phyloP scores from a whole-genome alignment of 2,329 filamentous ascomycete genomes.

The Penicillium thymicola region DNA sequence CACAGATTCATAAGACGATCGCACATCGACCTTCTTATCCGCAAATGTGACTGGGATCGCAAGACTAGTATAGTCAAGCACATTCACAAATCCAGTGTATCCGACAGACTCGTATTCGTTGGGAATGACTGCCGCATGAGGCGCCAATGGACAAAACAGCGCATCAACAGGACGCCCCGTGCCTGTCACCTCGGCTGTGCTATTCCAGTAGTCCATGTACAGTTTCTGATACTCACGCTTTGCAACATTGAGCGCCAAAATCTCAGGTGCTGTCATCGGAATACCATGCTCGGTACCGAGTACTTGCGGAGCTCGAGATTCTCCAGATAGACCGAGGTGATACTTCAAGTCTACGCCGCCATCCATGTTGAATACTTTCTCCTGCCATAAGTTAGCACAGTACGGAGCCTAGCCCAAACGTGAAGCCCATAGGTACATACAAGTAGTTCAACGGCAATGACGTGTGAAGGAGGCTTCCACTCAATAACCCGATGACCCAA shows the following conservation, averaged over 20 bases:
- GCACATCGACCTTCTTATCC: conserved; percentile 50
- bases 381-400: conserved; percentile 22
- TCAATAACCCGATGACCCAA: conserved; percentile 58
- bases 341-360: conserved; percentile 51
- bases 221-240: conserved; percentile 56
- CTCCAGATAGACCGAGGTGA: conserved; percentile 55
- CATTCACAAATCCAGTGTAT: conserved; percentile 50
- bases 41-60: conserved; percentile 56
- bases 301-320: conserved; percentile 48
- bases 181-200: conserved; percentile 49
- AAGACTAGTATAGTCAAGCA: conserved; percentile 55
- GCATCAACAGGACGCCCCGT: conserved; percentile 54
- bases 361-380: conserved; percentile 36
- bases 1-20: conserved; percentile 38
- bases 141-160: conserved; percentile 43
- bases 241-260: conserved; percentile 50
- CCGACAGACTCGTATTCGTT: conserved; percentile 47
- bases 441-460: conserved; percentile 37
- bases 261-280: conserved; percentile 42
- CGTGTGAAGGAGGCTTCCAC: conserved; percentile 57
- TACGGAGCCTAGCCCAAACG: background rate
- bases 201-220: conserved; percentile 65
- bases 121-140: conserved; percentile 43
- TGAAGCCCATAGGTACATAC: conserved; percentile 28
- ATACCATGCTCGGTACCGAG: conserved; percentile 32